These are phyloP conservation scores for Oryza glumipatula DNA, from an alignment of 176 grass and related monocot species.

Conservation along the genomic window DNA sequence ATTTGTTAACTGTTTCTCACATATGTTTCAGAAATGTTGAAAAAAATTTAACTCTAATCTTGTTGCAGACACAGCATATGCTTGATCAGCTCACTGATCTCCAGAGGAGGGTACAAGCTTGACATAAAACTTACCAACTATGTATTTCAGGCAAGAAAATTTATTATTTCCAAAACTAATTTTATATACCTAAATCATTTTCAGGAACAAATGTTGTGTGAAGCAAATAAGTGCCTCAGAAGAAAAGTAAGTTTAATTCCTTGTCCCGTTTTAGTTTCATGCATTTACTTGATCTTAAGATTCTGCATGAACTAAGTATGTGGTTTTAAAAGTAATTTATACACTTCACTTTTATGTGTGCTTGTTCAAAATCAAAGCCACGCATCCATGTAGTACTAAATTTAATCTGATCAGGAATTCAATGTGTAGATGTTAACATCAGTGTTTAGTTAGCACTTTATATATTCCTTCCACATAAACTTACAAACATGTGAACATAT, in stretches of 20 bases:
- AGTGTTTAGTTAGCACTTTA: background rate
- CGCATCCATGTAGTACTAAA: background rate
- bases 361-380: background rate
- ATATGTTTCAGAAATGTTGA: background rate
- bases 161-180: conserved; percentile 22
- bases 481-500: too few relatives aligned
- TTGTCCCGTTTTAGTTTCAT: background rate
- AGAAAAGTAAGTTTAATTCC: conserved; percentile 58
- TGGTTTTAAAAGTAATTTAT: background rate
- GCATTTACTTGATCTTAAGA: background rate
- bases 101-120: conserved; percentile 57
- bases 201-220: conserved; percentile 78
- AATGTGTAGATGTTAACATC: background rate
- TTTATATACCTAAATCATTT: conserved; percentile 20
- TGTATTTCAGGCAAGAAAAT: background rate
- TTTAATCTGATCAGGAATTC: background rate
- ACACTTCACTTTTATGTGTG: background rate
- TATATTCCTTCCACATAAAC: background rate
- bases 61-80: conserved; percentile 83
- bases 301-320: background rate
- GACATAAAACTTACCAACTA: background rate
- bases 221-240: conserved; percentile 80
- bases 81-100: conserved; percentile 73
- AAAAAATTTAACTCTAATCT: background rate
- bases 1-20: background rate